phyloP scores from a whole-genome alignment of 2,329 filamentous ascomycete species.

The Xylogone sp. region DNA sequence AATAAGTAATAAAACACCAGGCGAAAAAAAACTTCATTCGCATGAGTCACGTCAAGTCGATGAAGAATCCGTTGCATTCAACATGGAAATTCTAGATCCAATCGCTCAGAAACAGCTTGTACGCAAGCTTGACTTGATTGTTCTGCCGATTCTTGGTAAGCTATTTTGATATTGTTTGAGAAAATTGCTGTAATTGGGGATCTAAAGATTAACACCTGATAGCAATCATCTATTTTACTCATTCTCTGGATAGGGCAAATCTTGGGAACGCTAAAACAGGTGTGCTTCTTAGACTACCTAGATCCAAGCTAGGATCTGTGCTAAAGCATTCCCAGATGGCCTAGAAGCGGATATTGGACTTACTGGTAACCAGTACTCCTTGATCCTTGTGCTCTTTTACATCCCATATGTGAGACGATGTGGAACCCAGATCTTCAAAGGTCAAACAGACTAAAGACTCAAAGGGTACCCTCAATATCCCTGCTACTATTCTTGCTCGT shows the following conservation, averaged over 20 bases:
- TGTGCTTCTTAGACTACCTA: no score
- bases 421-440: no score
- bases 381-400: slow-evolving; percentile 6
- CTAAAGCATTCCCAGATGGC: slow-evolving; percentile 20
- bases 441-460: no score
- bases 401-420: slow-evolving; percentile 1
- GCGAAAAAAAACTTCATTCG: no score
- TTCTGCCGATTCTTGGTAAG: slow-evolving; percentile 4
- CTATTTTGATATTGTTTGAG: no score
- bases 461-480: slow-evolving; percentile 13
- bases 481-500: slow-evolving; percentile 13
- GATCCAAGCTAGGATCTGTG: no score
- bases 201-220: no score
- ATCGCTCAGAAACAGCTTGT: slow-evolving; percentile 1
- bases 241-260: slow-evolving; percentile 40
- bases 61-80: no score
- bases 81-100: not conserved
- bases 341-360: slow-evolving; percentile 26
- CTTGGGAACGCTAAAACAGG: slow-evolving; percentile 40
- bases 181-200: no score
- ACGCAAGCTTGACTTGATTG: slow-evolving; percentile 9
- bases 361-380: slow-evolving; percentile 3
- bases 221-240: slow-evolving; percentile 39
- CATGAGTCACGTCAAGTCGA: no score
- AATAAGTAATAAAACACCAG: no score